Percentiles rank a stretch among this genome's conserved stretches.
These are phyloP conservation scores for Paspalum vaginatum DNA, from an alignment of 176 grass and related monocot genomes.

Conservation along the genomic window DNA sequence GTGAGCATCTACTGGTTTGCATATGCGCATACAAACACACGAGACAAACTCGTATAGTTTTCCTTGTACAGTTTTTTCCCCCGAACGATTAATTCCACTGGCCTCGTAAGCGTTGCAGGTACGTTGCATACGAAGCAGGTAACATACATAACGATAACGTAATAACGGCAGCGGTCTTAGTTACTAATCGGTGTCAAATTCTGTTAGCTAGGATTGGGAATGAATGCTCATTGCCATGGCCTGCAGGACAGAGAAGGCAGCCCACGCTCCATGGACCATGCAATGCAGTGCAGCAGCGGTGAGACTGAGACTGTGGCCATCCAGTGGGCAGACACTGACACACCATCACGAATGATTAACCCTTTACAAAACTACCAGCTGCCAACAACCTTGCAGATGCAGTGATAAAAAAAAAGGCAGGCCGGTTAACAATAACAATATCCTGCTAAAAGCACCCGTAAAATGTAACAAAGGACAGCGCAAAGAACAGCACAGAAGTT, in stretches of 20 bases:
- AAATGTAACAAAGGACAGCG: background rate
- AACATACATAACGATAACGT: background rate
- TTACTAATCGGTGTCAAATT: background rate
- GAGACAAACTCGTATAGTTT: background rate
- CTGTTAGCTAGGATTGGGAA: background rate
- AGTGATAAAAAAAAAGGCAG: background rate
- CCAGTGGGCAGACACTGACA: background rate
- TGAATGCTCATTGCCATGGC: conserved; percentile 20
- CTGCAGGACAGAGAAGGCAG: conserved; percentile 14
- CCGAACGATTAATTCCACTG: no score
- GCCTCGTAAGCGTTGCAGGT: no score
- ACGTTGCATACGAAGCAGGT: conserved; percentile 1
- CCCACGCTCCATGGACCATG: background rate
- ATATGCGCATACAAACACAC: conserved; percentile 26
- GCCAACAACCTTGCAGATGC: background rate
- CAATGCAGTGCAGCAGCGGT: background rate
- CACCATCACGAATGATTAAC: conserved; percentile 12
- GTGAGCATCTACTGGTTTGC: background rate
- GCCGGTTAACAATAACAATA: background rate
- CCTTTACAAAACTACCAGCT: background rate
- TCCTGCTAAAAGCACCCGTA: background rate
- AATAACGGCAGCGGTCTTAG: background rate
- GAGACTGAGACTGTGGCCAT: background rate
- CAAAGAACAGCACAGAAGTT: background rate
- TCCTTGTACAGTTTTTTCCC: no score